Evolutionary conservation across 768 basidiomycete species (phyloP), one percentile per base, ranked within the genome.

Genomic region (Boletus vinaceobasis): DNA sequence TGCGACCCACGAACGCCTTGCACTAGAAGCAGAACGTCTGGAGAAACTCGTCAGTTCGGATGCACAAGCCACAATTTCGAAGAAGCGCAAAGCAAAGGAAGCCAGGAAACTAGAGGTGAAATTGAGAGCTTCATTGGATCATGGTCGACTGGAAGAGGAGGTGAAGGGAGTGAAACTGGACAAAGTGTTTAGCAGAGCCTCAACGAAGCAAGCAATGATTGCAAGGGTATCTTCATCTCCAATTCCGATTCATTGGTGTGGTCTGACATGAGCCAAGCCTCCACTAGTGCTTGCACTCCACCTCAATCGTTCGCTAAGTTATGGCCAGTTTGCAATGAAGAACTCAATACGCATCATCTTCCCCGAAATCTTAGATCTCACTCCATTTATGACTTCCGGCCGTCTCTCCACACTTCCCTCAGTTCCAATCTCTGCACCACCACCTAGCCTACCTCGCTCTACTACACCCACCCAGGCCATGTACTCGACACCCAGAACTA

Each of bases 171-270:
- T 95, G 52, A 83, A 82, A 61, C 74, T 95, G 60, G 91, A 94
- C 72, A 86, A 84, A 65, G 85, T 89, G 1, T 71, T 83, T 43
- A 87, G 88, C 60, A 77, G 78, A 50, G 83, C 85, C 19, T 91
- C 88, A 7, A 93, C 89, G 19, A 93, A 93, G 69, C 90, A 91
- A 68, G 86, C 88, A n/a, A 93, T 95, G 87, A 80, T 93, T 56
- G 93, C 93, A 29, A 76, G 93, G 69, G 92, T 90, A 67, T 75
- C 31, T 26, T 35, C 9, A 33, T 19, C 42, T 35, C 52, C 14
- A 17, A 23, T 37, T 53, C 15, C 53, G n/a, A 39, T 48, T 4
- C 15, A 37, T 46, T 43, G 23, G 29, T 52, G 7, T 36, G 31
- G 35, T 50, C 69, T 67, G 56, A 72, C 57, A 17, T 32, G 53